Percentiles rank a stretch among this genome's conserved stretches.
Conservation (phyloP, 306 rosid genomes). For the Astragalus membranaceus region DNA sequence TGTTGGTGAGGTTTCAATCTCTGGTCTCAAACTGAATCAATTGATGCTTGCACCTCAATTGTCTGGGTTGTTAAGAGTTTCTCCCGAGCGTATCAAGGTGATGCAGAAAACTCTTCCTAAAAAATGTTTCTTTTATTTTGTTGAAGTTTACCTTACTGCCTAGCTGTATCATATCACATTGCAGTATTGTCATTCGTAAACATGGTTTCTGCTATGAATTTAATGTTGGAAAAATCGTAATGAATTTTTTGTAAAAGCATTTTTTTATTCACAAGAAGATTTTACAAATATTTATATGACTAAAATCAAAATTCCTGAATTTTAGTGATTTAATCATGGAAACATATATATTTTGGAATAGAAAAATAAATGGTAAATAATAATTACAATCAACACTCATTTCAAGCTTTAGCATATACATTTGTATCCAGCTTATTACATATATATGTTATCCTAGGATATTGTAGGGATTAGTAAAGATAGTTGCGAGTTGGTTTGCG, state of each 20-base stretch:
- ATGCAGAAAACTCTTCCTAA: constrained; percentile 7
- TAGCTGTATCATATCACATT: background rate
- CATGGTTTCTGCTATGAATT: background rate
- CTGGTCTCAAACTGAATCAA: constrained; percentile 90
- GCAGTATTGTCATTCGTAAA: background rate
- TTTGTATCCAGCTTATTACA: background rate
- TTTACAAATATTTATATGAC: background rate
- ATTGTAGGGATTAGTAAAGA: background rate
- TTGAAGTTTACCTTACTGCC: background rate
- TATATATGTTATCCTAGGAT: background rate
- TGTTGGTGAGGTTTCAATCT: constrained; percentile 65
- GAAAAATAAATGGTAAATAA: background rate
- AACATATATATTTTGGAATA: background rate
- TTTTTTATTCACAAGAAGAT: background rate
- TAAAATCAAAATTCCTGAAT: background rate
- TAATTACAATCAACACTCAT: background rate
- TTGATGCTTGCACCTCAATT: constrained; percentile 86
- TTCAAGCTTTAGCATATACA: background rate
- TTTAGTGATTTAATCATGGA: background rate
- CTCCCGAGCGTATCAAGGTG: constrained; percentile 73
- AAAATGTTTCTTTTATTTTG: background rate
- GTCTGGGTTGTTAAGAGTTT: constrained; percentile 64
- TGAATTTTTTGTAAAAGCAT: background rate
- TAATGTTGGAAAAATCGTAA: background rate
- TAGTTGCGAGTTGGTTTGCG: background rate